These are phyloP conservation scores for Leccinum aurantiacum DNA, from an alignment of 768 basidiomycete species.

Conservation along the genomic window DNA sequence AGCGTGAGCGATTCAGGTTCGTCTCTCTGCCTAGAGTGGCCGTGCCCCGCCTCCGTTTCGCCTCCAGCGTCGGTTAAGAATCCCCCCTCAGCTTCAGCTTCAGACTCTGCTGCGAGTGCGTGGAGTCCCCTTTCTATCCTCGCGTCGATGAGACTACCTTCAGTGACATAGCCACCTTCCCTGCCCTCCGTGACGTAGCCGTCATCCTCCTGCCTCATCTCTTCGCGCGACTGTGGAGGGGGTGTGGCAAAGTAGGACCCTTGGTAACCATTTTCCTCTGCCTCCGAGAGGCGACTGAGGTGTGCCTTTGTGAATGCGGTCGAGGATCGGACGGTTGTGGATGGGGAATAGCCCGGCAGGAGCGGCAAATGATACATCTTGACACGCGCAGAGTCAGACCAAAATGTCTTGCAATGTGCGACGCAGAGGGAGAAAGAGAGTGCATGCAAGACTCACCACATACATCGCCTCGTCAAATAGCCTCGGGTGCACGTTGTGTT, in stretches of 20 bases:
- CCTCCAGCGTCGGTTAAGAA: conserved; percentile 14
- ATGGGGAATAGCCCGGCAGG: conserved; percentile 86
- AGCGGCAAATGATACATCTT: conserved; percentile 92
- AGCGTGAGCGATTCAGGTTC: conserved; percentile 4
- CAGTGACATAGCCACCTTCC: conserved; percentile 64
- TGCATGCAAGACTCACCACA: conserved; percentile 55
- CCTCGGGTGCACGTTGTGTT: conserved; percentile 86
- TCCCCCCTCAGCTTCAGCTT: conserved; percentile 3
- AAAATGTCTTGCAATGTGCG: neutral
- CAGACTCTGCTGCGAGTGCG: conserved; percentile 9
- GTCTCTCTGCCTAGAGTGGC: conserved; percentile 2
- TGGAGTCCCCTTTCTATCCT: conserved; percentile 9
- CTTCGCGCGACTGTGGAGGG: conserved; percentile 21
- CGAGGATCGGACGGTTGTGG: conserved; percentile 84
- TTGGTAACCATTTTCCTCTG: conserved; percentile 88
- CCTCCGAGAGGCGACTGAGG: conserved; percentile 72
- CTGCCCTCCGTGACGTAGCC: conserved; percentile 27
- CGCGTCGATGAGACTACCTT: conserved; percentile 20
- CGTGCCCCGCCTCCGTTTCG: conserved; percentile 17
- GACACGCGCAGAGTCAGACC: neutral
- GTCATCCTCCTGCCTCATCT: conserved; percentile 18
- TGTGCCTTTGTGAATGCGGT: conserved; percentile 59
- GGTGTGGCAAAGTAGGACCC: conserved; percentile 68
- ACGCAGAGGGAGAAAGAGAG: neutral
- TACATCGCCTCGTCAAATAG: conserved; percentile 94